Evolutionary conservation across 148 eudicot genomes (phyloP), one percentile per base, ranked within the genome.

Genomic region (Persicaria maculosa): DNA sequence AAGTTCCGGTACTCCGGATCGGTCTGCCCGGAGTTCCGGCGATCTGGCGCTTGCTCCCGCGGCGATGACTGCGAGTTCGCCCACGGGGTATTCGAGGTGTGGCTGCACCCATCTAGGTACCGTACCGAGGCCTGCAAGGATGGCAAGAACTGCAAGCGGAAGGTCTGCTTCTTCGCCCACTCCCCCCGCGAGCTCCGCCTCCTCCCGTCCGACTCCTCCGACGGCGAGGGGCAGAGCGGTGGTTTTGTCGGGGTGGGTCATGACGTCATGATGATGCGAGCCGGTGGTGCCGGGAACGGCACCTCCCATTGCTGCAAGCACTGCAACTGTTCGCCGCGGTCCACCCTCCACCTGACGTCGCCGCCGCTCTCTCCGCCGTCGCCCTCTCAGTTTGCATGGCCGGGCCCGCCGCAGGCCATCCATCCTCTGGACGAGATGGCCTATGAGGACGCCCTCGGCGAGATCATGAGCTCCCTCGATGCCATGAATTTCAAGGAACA

Each of bases 141-240:
- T 15, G 78, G 73, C 2, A 75, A 31, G 53, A 53, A 53, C 4
- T 75, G 78, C 7, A 68, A 65, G 50, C 17, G 78, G 9, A 75
- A 75, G 61, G 72, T 75, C 6, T 75, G 78, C 9, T 75, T 75
- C 16, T 75, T 75, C 20, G 78, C 78, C 7, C 78, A 75, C 47
- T 59, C 77, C 3, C 36, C 77, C 1, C 71, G 77, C 19, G 77
- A 74, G 70, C 43, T 74, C 4, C 71, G 77, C 12, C 25, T 74
- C 4, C 50, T 74, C 11, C 77, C 77, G 2, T 53, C 64, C 7
- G 73, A 46, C 9, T 5, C 12, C 0, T 45, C 36, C 36, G 73
- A 22, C 6, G 72, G 1, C 22, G 19, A 4, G 15, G 68, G 17
- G 22, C 43, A 25, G 14, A 4, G 12, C 15, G 64, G 20, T 15